Evolutionary conservation across 306 rosid species (phyloP).

Genomic region (Vicia sativa): DNA sequence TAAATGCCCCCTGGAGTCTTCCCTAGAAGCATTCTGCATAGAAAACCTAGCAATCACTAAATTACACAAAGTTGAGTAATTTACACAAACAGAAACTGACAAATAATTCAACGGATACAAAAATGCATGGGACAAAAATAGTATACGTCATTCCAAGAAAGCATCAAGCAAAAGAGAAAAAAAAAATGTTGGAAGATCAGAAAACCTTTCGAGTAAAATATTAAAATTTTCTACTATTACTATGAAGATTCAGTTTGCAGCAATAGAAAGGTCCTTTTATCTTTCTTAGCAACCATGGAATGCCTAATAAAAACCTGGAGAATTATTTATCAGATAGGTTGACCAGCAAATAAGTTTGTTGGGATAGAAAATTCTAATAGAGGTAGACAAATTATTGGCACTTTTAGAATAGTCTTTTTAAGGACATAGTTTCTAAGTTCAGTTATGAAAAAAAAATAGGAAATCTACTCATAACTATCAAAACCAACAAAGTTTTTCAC

Average conservation of each 20-base stretch:
- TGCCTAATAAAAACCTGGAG: constrained; percentile 16
- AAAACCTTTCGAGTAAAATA: constrained; percentile 5
- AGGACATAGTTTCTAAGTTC: constrained; percentile 20
- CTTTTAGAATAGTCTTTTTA: not conserved
- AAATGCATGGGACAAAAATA: constrained; percentile 32
- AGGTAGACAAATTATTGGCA: not conserved
- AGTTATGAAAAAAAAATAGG: constrained; percentile 2
- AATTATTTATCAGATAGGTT: constrained; percentile 13
- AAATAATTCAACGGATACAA: constrained; percentile 27
- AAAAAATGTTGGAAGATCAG: not conserved
- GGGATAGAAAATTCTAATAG: too few species aligned
- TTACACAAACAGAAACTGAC: constrained; percentile 12
- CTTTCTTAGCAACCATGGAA: not conserved
- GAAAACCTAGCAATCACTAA: constrained; percentile 42
- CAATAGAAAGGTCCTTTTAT: constrained; percentile 11
- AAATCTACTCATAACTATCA: constrained; percentile 16
- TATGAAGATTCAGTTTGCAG: constrained; percentile 8
- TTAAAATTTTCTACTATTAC: not conserved
- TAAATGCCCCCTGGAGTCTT: constrained; percentile 87
- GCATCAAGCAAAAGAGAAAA: not conserved
- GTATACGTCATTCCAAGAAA: not conserved
- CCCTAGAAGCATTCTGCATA: constrained; percentile 79
- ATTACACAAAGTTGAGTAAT: constrained; percentile 25
- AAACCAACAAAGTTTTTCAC: not conserved
- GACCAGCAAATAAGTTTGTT: constrained; percentile 10